phyloP scores from a whole-genome alignment of 176 grass and related monocot species.

The Musa troglodytarum region DNA sequence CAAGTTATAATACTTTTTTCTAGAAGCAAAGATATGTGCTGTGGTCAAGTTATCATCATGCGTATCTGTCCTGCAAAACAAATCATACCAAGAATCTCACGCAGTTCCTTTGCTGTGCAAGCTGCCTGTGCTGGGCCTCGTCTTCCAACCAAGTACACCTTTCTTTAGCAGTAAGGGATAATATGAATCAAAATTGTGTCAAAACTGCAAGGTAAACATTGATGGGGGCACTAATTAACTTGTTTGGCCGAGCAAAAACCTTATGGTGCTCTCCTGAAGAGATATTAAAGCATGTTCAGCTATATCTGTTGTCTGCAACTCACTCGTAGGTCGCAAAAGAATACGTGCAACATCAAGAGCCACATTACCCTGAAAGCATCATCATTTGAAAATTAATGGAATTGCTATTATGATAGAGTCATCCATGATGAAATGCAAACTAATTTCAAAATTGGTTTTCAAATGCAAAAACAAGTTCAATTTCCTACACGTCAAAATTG shows the following conservation, averaged over 20 bases:
- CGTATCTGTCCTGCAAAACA: background rate
- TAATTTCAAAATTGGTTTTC: background rate
- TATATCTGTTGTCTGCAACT: conserved; percentile 86
- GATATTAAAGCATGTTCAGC: conserved; percentile 67
- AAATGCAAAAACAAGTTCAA: background rate
- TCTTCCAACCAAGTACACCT: conserved; percentile 82
- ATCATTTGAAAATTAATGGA: conserved; percentile 1
- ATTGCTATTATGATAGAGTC: background rate
- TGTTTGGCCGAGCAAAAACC: conserved; percentile 26
- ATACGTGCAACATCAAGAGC: conserved; percentile 88
- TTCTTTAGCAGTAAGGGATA: conserved; percentile 24
- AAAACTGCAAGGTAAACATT: background rate
- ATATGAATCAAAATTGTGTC: conserved; percentile 8
- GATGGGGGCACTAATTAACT: background rate
- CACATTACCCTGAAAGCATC: conserved; percentile 69
- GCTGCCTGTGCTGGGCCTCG: conserved; percentile 77
- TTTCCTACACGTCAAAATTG: background rate
- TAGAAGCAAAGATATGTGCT: background rate
- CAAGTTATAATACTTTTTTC: background rate
- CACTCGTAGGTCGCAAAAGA: conserved; percentile 53
- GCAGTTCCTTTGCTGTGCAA: conserved; percentile 86
- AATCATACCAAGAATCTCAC: conserved; percentile 73
- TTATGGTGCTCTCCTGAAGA: conserved; percentile 60
- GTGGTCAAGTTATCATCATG: background rate
- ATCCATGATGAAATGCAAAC: background rate